Conservation (phyloP, 225 moss, liverwort and hornwort species). For the Thuidium tamariscinum region DNA sequence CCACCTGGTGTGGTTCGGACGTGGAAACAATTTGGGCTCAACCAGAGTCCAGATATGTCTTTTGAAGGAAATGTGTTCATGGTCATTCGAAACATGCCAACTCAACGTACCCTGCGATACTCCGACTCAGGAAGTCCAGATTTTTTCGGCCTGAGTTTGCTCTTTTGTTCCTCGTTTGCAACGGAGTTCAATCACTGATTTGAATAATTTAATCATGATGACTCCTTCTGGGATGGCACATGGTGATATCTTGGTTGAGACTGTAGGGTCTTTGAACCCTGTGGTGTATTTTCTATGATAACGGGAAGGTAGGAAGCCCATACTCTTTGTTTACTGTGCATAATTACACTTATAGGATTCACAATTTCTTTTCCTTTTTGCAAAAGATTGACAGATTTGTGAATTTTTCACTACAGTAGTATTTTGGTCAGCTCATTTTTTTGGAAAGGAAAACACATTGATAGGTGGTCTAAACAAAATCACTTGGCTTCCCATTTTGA, state of each 20-base stretch:
- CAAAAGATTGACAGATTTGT: background rate
- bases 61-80: background rate
- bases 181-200: background rate
- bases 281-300: background rate
- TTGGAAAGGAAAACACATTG: background rate
- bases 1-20: background rate
- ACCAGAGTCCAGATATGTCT: background rate
- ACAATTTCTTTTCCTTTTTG: background rate
- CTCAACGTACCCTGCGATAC: background rate
- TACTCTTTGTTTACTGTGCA: background rate
- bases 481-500: background rate
- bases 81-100: background rate
- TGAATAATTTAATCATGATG: background rate
- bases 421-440: background rate
- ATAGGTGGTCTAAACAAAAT: background rate
- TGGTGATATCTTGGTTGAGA: background rate
- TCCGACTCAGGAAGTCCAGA: background rate
- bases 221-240: background rate
- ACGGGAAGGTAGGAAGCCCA: background rate
- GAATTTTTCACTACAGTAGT: background rate
- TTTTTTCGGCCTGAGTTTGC: background rate
- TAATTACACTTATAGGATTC: background rate
- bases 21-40: background rate
- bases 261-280: background rate
- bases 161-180: background rate